These are phyloP conservation scores for Populus ilicifolia DNA, from an alignment of 345 rosid genomes.

Conservation along the genomic window DNA sequence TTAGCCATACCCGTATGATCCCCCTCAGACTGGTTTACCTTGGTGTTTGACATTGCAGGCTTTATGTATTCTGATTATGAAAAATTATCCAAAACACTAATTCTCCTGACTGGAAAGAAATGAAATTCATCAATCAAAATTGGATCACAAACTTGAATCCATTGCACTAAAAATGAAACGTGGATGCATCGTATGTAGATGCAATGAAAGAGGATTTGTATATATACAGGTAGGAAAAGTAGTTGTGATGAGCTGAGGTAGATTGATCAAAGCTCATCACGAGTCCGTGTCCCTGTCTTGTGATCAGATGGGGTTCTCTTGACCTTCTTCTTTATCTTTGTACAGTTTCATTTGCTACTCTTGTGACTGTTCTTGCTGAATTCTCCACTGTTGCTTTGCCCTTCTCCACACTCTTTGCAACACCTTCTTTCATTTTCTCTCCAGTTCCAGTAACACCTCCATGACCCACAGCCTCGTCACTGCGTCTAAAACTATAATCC, in stretches of 20 bases:
- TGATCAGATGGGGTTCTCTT: not conserved
- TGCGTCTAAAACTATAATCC: constrained; percentile 8
- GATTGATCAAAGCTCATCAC: constrained; percentile 7
- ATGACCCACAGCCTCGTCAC: not conserved
- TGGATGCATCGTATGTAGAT: too few relatives aligned
- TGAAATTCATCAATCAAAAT: too few relatives aligned
- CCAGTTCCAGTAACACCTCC: not conserved
- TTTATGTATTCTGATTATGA: too few relatives aligned
- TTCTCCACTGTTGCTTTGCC: constrained; percentile 15
- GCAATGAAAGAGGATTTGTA: not conserved
- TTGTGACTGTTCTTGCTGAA: constrained; percentile 13
- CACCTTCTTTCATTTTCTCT: constrained; percentile 19
- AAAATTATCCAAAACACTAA: too few relatives aligned
- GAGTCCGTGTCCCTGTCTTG: not conserved
- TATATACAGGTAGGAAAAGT: not conserved
- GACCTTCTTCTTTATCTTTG: constrained; percentile 10
- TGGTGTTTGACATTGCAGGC: too few relatives aligned
- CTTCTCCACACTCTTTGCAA: constrained; percentile 16
- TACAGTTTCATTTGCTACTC: constrained; percentile 2
- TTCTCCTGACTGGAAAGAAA: too few relatives aligned
- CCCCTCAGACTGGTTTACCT: too few relatives aligned
- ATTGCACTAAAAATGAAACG: too few relatives aligned
- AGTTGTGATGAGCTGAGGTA: not conserved
- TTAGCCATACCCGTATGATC: too few relatives aligned
- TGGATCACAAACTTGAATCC: too few relatives aligned